These are phyloP conservation scores for Fennellomyces sp. DNA, from an alignment of 371 early-diverging fungal genomes.

Conservation along the genomic window DNA sequence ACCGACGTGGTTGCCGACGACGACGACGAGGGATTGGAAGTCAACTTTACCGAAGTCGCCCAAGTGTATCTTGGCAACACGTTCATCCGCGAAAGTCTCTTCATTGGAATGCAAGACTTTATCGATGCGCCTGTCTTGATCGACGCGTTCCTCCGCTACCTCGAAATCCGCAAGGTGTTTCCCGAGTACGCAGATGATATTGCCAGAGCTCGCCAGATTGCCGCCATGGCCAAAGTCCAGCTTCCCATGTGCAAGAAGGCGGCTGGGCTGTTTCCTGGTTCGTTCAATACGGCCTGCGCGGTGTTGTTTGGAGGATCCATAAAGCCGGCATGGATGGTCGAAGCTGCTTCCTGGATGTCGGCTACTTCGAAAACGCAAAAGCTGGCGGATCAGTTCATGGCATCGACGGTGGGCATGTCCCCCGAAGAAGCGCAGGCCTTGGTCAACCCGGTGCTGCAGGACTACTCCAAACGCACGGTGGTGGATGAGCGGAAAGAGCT, in stretches of 20 bases:
- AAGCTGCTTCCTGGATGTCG: constrained; percentile 31
- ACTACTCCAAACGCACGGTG: constrained; percentile 14
- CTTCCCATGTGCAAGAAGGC: constrained; percentile 51
- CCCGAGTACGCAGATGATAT: constrained; percentile 62
- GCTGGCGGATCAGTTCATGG: constrained; percentile 27
- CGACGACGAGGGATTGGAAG: constrained; percentile 35
- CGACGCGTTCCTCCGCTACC: constrained; percentile 55
- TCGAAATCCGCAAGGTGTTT: constrained; percentile 56
- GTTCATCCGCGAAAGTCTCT: constrained; percentile 45
- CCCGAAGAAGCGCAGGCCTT: constrained; percentile 13
- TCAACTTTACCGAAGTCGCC: constrained; percentile 61
- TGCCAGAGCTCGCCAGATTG: constrained; percentile 39
- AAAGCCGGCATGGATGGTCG: constrained; percentile 15
- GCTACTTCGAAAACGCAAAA: constrained; percentile 22
- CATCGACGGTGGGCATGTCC: constrained; percentile 21
- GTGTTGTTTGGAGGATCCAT: constrained; percentile 43
- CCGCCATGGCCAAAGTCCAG: constrained; percentile 49
- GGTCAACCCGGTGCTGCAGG: constrained; percentile 17
- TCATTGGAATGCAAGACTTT: constrained; percentile 48
- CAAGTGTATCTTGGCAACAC: constrained; percentile 58
- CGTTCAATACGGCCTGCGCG: constrained; percentile 53
- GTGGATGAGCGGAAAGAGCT: constrained; percentile 21
- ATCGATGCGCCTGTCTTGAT: constrained; percentile 48
- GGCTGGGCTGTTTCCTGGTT: constrained; percentile 38
- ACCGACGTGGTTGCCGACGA: constrained; percentile 52